phyloP scores from a whole-genome alignment of 208 protist genomes.

The Acanthamoeba triangularis region DNA sequence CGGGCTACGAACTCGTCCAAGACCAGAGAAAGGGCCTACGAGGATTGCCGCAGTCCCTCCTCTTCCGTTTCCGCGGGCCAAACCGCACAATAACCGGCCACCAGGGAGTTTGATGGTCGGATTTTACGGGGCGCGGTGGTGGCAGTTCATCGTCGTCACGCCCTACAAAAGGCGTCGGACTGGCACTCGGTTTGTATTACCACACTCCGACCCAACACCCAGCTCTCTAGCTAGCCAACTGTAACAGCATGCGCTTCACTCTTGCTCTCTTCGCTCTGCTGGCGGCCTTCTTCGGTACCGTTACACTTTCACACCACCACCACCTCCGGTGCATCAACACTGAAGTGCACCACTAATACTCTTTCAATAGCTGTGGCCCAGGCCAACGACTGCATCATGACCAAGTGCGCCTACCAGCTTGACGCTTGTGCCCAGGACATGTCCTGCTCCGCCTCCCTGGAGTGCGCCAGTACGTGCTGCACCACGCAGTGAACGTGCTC shows the following conservation, averaged over 20 bases:
- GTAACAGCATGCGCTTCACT: background rate
- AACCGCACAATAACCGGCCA: slow-evolving; percentile 1
- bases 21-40: slow-evolving; percentile 3
- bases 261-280: background rate
- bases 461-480: background rate
- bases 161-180: background rate
- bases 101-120: too few relatives aligned
- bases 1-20: background rate
- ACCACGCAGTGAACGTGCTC: too few relatives aligned
- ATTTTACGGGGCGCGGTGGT: background rate
- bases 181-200: background rate
- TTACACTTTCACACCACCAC: too few relatives aligned
- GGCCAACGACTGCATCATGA: slow-evolving; percentile 8
- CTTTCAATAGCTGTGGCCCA: background rate
- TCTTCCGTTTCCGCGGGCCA: background rate
- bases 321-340: too few relatives aligned
- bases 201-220: background rate
- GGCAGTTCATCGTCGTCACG: slow-evolving; percentile 2
- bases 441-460: background rate
- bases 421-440: background rate
- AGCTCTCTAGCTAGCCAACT: background rate
- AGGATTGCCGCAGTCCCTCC: background rate
- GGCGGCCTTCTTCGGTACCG: background rate
- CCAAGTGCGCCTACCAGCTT: background rate
- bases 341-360: background rate